Evolutionary conservation across 2,329 filamentous ascomycete species (phyloP).

Genomic region (Exophiala calicioides): DNA sequence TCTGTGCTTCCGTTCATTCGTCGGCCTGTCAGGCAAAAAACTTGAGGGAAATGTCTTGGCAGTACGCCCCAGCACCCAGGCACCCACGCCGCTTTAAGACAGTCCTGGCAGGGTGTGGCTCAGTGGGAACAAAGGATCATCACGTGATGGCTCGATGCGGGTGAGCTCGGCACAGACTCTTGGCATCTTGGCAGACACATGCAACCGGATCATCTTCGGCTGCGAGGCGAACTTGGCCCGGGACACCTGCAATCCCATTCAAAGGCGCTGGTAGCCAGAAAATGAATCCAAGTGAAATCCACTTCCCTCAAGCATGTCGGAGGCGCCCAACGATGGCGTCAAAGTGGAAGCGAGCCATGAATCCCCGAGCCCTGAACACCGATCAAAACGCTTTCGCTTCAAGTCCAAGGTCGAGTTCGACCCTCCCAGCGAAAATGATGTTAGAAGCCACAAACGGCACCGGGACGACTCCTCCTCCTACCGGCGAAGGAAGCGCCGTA

Average conservation of each 20-base stretch:
- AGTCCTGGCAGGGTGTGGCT: no score
- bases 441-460: conserved; percentile 29
- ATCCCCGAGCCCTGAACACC: not conserved
- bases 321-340: not conserved
- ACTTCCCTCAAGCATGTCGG: conserved; percentile 8
- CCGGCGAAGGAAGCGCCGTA: conserved; percentile 33
- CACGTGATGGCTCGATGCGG: no score
- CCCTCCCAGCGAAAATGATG: conserved; percentile 1
- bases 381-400: conserved; percentile 29
- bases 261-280: no score
- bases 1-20: not conserved
- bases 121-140: no score
- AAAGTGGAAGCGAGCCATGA: not conserved
- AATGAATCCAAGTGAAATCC: no score
- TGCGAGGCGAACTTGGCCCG: no score
- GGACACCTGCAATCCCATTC: no score
- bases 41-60: conserved; percentile 29
- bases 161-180: no score
- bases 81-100: no score
- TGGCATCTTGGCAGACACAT: no score
- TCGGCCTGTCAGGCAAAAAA: conserved; percentile 17
- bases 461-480: conserved; percentile 29
- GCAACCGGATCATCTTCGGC: no score
- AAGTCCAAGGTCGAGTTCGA: conserved; percentile 19
- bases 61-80: not conserved